phyloP scores from a whole-genome alignment of 345 rosid genomes.

The Hypericum perforatum region DNA sequence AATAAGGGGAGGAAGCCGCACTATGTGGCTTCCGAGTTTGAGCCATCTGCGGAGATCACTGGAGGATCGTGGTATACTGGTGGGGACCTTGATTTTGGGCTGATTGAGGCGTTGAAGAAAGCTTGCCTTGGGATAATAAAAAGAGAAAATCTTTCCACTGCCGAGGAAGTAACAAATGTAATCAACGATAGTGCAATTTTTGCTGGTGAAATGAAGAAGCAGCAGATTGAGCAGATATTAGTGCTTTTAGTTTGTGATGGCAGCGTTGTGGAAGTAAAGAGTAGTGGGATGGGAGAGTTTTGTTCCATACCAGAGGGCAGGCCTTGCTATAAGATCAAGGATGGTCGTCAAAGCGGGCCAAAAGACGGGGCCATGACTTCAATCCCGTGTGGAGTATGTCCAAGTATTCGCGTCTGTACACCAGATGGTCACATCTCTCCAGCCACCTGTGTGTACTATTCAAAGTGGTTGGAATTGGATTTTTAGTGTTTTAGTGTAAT shows the following conservation, averaged over 20 bases:
- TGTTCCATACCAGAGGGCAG: constrained; percentile 34
- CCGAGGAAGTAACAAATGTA: constrained; percentile 32
- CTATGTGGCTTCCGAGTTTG: constrained; percentile 48
- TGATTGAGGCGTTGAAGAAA: constrained; percentile 32
- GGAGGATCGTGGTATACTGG: constrained; percentile 75
- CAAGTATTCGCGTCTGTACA: constrained; percentile 43
- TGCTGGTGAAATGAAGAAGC: constrained; percentile 19
- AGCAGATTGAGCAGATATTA: constrained; percentile 51
- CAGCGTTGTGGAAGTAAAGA: constrained; percentile 47
- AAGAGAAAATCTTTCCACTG: constrained; percentile 31
- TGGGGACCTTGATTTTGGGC: constrained; percentile 43
- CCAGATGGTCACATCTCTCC: constrained; percentile 72
- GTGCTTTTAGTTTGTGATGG: constrained; percentile 62
- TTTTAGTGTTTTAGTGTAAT: no score
- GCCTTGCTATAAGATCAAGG: constrained; percentile 41
- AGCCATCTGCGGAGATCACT: constrained; percentile 53
- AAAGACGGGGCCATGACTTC: constrained; percentile 51
- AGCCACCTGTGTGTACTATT: constrained; percentile 42
- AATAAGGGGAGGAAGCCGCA: constrained; percentile 40
- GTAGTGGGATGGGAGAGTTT: constrained; percentile 51
- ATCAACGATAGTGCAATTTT: constrained; percentile 29
- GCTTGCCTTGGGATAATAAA: constrained; percentile 29
- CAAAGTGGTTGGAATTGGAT: constrained; percentile 60
- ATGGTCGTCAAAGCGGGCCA: constrained; percentile 24
- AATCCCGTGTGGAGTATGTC: constrained; percentile 81